Conservation (phyloP, 108 stramenopile species). For the Cylindrotheca closterium region DNA sequence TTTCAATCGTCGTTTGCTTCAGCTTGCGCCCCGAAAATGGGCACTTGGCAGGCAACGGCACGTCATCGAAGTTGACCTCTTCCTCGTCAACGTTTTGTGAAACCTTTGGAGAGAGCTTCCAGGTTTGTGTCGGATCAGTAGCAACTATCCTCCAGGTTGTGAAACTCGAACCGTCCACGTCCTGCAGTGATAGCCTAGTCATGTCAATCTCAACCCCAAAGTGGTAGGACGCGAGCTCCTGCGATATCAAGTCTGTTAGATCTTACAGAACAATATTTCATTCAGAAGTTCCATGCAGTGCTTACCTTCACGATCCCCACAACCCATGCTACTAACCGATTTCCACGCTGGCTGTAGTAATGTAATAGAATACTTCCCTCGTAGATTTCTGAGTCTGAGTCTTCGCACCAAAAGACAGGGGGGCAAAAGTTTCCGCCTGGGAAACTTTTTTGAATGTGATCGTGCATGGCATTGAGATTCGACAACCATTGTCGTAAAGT, state of each 20-base stretch:
- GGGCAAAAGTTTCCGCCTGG: conserved; percentile 24
- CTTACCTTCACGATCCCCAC: conserved; percentile 38
- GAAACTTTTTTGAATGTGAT: conserved; percentile 36
- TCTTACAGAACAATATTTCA: no score
- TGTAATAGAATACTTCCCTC: conserved; percentile 36
- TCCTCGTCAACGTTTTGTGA: background rate
- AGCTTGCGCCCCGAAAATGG: background rate
- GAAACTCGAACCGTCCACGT: background rate
- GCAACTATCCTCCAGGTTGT: conserved; percentile 1
- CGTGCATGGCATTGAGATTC: conserved; percentile 44
- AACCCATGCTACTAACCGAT: conserved; percentile 18
- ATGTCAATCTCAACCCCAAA: conserved; percentile 42
- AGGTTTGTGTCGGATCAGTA: background rate
- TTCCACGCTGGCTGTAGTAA: conserved; percentile 32
- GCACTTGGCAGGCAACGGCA: background rate
- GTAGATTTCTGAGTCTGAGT: conserved; percentile 15
- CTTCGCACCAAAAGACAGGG: conserved; percentile 50
- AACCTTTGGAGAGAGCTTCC: background rate
- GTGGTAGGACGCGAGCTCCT: conserved; percentile 32
- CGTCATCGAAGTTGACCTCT: background rate
- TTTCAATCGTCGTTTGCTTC: background rate
- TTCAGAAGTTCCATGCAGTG: no score
- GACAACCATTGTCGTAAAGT: conserved; percentile 39
- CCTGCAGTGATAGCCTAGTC: conserved; percentile 2
- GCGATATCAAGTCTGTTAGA: no score